Percentiles rank a stretch among this genome's conserved stretches.
These are phyloP conservation scores for Scleroderma bovista DNA, from an alignment of 768 basidiomycete genomes.

Conservation along the genomic window DNA sequence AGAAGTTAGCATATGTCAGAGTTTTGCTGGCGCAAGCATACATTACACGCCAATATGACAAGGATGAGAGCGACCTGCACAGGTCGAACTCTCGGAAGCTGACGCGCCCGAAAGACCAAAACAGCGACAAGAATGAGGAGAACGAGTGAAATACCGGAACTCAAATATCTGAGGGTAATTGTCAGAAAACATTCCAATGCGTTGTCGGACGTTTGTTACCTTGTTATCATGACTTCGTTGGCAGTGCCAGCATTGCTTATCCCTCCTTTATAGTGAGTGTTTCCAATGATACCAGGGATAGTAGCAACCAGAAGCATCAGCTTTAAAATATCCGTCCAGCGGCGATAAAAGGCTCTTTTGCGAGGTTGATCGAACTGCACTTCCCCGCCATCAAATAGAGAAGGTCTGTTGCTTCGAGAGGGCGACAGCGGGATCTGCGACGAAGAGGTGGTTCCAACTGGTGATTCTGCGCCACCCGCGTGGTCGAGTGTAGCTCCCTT, in stretches of 20 bases:
- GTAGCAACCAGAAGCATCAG: constrained; percentile 28
- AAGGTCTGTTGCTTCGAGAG: constrained; percentile 2
- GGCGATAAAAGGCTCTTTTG: constrained; percentile 26
- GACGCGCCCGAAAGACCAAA: constrained; percentile 21
- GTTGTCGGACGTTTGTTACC: constrained; percentile 15
- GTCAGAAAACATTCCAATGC: not conserved
- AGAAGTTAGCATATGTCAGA: not conserved
- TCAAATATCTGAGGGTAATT: constrained; percentile 19
- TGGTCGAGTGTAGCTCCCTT: constrained; percentile 24
- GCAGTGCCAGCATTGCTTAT: constrained; percentile 12
- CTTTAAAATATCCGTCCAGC: constrained; percentile 19
- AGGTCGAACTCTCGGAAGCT: constrained; percentile 24
- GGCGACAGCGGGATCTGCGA: constrained; percentile 10
- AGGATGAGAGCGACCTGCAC: constrained; percentile 17
- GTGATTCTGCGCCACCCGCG: constrained; percentile 17
- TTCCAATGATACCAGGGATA: constrained; percentile 29
- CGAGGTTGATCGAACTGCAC: constrained; percentile 24
- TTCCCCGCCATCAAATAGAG: constrained; percentile 1
- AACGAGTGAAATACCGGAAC: constrained; percentile 20
- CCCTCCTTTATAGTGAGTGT: constrained; percentile 15
- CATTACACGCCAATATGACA: constrained; percentile 22
- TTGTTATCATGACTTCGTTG: constrained; percentile 14
- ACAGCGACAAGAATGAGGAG: constrained; percentile 15
- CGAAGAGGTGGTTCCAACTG: constrained; percentile 12
- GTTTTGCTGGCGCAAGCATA: constrained; percentile 15